Conservation (phyloP, 2,329 filamentous ascomycete species). For the Rhexocercosporidium sp. region DNA sequence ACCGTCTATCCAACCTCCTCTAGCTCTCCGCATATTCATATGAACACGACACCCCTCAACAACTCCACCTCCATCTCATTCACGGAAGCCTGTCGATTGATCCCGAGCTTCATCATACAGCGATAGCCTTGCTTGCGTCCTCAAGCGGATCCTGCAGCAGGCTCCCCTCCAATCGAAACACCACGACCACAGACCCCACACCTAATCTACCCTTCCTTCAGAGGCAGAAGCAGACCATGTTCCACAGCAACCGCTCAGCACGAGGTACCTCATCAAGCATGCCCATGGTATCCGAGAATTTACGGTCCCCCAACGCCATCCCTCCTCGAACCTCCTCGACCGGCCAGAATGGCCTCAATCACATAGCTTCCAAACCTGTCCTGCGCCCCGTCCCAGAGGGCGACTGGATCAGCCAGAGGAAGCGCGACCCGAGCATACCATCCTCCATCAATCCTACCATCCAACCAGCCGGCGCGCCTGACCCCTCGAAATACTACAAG, state of each 20-base stretch:
- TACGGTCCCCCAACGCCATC: conserved; percentile 67
- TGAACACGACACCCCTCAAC: background rate
- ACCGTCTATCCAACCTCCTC: background rate
- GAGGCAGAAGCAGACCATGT: conserved; percentile 21
- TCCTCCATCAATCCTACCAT: conserved; percentile 36
- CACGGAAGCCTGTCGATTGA: background rate
- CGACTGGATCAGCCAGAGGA: conserved; percentile 60
- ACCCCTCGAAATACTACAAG: conserved; percentile 37
- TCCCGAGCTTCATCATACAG: background rate
- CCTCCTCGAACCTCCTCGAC: conserved; percentile 76
- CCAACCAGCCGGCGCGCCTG: conserved; percentile 28
- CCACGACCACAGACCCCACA: background rate
- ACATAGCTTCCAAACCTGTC: conserved; percentile 42
- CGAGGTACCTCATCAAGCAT: conserved; percentile 18
- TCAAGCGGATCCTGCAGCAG: conserved; percentile 19
- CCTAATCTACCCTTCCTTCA: background rate
- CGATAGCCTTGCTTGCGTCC: conserved; percentile 6
- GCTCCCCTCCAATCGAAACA: conserved; percentile 14
- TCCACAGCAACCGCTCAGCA: conserved; percentile 28
- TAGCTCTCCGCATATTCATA: background rate
- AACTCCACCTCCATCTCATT: background rate
- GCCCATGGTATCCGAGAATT: conserved; percentile 32
- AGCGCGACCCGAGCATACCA: conserved; percentile 38
- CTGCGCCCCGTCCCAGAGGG: conserved; percentile 63
- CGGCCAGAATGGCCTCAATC: conserved; percentile 47